Base-by-base conservation (phyloP, 106 monocot genomes). In the Chionographis japonica region DNA sequence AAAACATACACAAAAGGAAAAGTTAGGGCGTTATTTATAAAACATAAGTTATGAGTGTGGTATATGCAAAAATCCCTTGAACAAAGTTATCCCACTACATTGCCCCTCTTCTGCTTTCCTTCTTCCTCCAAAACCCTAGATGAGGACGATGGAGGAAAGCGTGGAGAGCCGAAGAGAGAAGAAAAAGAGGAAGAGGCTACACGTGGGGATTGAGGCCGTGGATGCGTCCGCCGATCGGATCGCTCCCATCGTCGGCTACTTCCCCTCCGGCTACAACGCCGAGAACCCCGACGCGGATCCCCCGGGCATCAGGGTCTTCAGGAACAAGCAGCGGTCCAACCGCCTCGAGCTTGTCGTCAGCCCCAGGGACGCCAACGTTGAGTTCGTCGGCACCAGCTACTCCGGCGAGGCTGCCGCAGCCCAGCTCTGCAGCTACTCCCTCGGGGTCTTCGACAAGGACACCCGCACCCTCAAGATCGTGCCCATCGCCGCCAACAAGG, bases 381-480 rank as follows among this genome's bases (percentile, higher is more conserved):
- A 92, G 70, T 98, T 92, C 57, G 90, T 88, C 13, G 97, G 97
- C 40, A 80, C 18, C 37, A 92, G 83, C 66, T 98, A 92, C 41
- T 40, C 73, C 16, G 97, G 97, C 5, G 97, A 92, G 78, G 90
- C 89, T 3, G 87, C 86, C 2, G 20, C 50, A 6, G 80, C 84
- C 41, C 86, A 93, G 83, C 63, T 84, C 7, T 87, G 85, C 63
- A 80, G 56, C 10, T 93, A 90, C 52, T 80, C 87, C 4, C 70
- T 98, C n/a, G 97, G 97, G n/a, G 74, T 98, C n/a, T 71, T 98
- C 37, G 87, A 98, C 50, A 89, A 85, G 83, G 98, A 87, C 70
- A 65, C 71, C 10, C 75, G 74, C 13, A 80, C 86, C 1, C 87
- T 93, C 38, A 82, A 79, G 70, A 79, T 98, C 50, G 74, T 87